A percentile compares a stretch with the other conserved stretches of the same genome.
These are phyloP conservation scores for Penicillium lagena DNA, from an alignment of 495 filamentous ascomycete species.

Conservation along the genomic window DNA sequence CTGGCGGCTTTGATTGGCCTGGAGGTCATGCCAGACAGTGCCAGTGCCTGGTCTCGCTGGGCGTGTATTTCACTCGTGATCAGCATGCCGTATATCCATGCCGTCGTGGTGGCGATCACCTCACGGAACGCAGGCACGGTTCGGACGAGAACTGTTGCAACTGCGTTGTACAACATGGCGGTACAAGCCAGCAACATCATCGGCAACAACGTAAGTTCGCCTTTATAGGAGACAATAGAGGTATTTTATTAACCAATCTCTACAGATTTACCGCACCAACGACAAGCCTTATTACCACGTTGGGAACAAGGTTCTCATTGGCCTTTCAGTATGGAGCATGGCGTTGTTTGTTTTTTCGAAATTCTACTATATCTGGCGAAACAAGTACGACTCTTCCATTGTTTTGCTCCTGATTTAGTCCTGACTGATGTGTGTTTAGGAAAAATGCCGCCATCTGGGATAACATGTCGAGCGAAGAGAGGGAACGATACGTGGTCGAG, in stretches of 20 bases:
- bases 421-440: slow-evolving; percentile 10
- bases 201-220: slow-evolving; percentile 46
- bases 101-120: slow-evolving; percentile 62
- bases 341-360: slow-evolving; percentile 49
- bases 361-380: slow-evolving; percentile 57
- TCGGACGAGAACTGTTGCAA: slow-evolving; percentile 56
- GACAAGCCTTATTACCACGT: slow-evolving; percentile 61
- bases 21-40: slow-evolving; percentile 26
- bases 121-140: slow-evolving; percentile 63
- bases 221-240: too few relatives aligned
- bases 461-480: slow-evolving; percentile 55
- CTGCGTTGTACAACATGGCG: slow-evolving; percentile 67
- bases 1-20: slow-evolving; percentile 49
- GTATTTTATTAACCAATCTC: not conserved
- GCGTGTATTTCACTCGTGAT: slow-evolving; percentile 44
- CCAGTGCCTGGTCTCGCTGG: slow-evolving; percentile 47
- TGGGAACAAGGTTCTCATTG: slow-evolving; percentile 61
- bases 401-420: not conserved
- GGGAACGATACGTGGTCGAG: slow-evolving; percentile 54
- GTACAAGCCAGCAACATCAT: slow-evolving; percentile 63
- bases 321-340: slow-evolving; percentile 45
- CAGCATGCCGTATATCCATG: slow-evolving; percentile 58
- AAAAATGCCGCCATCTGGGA: slow-evolving; percentile 45
- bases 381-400: slow-evolving; percentile 32
- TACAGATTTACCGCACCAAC: slow-evolving; percentile 54